Base-by-base conservation (phyloP, 2,329 filamentous ascomycete species). In the Trichoderma gracile region DNA sequence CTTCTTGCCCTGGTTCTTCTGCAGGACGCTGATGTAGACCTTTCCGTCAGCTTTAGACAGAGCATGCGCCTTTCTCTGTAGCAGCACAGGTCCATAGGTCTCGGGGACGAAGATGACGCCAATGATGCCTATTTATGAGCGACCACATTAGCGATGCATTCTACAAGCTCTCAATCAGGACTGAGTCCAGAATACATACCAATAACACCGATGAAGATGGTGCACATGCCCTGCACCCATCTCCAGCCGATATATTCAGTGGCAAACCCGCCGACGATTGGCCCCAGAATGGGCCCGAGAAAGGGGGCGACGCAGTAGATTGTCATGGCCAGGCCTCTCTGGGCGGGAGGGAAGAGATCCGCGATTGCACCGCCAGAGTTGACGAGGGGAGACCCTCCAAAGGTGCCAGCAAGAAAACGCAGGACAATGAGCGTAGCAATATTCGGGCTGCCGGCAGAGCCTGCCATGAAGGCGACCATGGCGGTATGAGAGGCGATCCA, bases 11-110 rank as follows among this genome's bases (percentile, higher is more conserved):
- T 82, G 2, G 81, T 80, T 64, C 33, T 80, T 80, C 72, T 89
- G 83, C 45, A 83, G 81, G 63, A 81, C 73, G 9, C 71, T 71
- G 42, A 80, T 76, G 74, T 87, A 88, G 4, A 81, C 75, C 71
- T 84, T 84, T 4, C 84, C 83, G 0, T 82, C 86, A 63, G 75
- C 71, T 66, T 79, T 90, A 78, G 19, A 89, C 80, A 33, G 91
- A 76, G 15, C 42, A n/a, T 17, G 3, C 5, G 42, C 42, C 8
- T 19, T 43, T 8, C 42, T 43, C 7, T 9, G 15, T 5, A 43
- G 42, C 15, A 43, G 6, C 15, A 43, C 42, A n/a, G 42, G 15
- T 3, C 15, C 42, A 19, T 43, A 43, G 6, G 42, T 43, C 42
- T 43, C 42, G 15, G 42, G 42, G 15, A 43, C n/a, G 17, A 43